Percentiles rank a stretch among this genome's conserved stretches.
phyloP scores from a whole-genome alignment of 768 basidiomycete species.

The Glaciozyma martinii region DNA sequence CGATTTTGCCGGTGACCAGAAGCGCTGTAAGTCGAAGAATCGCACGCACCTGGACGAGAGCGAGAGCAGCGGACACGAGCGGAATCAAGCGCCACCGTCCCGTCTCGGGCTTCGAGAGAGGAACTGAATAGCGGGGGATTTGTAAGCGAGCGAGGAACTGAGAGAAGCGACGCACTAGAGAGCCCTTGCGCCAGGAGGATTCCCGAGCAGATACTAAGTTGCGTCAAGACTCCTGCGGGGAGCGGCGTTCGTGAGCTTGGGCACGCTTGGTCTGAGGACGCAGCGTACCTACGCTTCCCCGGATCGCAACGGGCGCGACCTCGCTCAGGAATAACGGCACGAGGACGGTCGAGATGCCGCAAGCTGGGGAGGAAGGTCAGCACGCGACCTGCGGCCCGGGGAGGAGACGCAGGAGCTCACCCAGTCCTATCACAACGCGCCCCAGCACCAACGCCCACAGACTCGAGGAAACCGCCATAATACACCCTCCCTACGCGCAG shows the following conservation, averaged over 20 bases:
- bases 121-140: not conserved
- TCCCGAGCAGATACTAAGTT: slow-evolving; percentile 72
- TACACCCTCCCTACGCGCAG: too few relatives aligned
- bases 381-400: too few relatives aligned
- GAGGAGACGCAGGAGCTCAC: slow-evolving; percentile 41
- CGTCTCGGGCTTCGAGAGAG: slow-evolving; percentile 7
- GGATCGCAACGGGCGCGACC: slow-evolving; percentile 67
- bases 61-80: slow-evolving; percentile 17
- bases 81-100: slow-evolving; percentile 25
- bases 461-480: too few relatives aligned
- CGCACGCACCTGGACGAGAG: slow-evolving; percentile 13
- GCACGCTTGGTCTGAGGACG: not conserved
- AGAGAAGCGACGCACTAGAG: slow-evolving; percentile 46
- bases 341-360: slow-evolving; percentile 45
- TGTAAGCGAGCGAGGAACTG: not conserved
- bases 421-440: slow-evolving; percentile 49
- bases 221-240: slow-evolving; percentile 61
- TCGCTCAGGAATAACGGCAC: slow-evolving; percentile 77
- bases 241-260: not conserved
- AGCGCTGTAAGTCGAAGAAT: fast-evolving
- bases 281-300: slow-evolving; percentile 58
- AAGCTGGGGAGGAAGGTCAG: slow-evolving; percentile 37
- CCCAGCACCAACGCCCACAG: not conserved
- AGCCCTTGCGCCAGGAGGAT: slow-evolving; percentile 77
- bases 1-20: not conserved